phyloP scores from a whole-genome alignment of 805 yeast species.

The Ogataea glucozyma region DNA sequence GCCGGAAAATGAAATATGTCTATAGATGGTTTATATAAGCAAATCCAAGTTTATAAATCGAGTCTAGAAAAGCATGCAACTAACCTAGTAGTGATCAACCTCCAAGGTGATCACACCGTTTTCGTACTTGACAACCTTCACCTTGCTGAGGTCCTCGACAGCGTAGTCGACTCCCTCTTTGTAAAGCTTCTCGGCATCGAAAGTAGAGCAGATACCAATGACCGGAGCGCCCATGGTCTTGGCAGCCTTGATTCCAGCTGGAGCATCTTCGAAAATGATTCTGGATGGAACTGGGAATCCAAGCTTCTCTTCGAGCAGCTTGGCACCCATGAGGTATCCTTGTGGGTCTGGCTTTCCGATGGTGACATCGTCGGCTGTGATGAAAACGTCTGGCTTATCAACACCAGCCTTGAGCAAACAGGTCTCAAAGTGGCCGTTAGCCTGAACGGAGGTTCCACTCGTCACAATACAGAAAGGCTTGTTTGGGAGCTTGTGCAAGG shows the following conservation, averaged over 20 bases:
- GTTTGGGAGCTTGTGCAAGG: constrained; percentile 43
- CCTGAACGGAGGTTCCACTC: constrained; percentile 76
- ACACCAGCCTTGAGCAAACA: constrained; percentile 51
- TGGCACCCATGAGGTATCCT: constrained; percentile 68
- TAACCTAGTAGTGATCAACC: constrained; percentile 31
- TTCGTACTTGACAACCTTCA: constrained; percentile 58
- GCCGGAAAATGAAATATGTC: background rate
- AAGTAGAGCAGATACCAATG: constrained; percentile 82
- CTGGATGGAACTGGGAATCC: constrained; percentile 34
- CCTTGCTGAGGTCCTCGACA: constrained; percentile 67
- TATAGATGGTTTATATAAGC: constrained; percentile 1
- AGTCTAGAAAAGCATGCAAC: background rate
- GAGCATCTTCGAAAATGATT: constrained; percentile 86
- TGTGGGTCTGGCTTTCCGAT: constrained; percentile 87
- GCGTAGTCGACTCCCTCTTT: constrained; percentile 81
- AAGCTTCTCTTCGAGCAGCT: constrained; percentile 41
- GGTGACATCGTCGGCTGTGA: constrained; percentile 77
- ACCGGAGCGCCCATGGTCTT: constrained; percentile 80
- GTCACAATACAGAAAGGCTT: constrained; percentile 87
- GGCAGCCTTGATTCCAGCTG: constrained; percentile 85
- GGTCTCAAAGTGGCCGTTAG: constrained; percentile 71
- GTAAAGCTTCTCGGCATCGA: constrained; percentile 65
- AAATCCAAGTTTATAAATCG: background rate
- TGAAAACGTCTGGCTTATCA: constrained; percentile 66
- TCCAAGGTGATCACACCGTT: constrained; percentile 40